A percentile compares a stretch with the other conserved stretches of the same genome.
Conservation (phyloP, 805 yeast genomes). For the Kazachstania africana region DNA sequence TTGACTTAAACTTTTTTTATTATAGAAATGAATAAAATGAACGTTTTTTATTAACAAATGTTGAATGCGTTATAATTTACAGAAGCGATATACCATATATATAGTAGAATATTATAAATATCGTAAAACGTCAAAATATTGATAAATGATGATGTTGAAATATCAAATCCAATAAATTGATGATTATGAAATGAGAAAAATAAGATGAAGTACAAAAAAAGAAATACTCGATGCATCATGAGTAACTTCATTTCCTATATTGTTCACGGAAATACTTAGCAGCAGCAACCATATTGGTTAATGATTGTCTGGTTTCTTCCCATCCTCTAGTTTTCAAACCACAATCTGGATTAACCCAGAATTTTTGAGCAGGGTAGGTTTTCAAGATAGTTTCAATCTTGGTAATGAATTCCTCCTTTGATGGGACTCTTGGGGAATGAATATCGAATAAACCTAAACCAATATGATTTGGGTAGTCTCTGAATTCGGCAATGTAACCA, state of each 20-base stretch:
- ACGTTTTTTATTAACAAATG: slow-evolving; percentile 17
- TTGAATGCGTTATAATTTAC: slow-evolving; percentile 28
- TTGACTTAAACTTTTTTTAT: background rate
- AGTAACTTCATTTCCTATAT: too few species aligned
- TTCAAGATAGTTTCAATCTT: slow-evolving; percentile 91
- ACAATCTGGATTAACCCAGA: slow-evolving; percentile 99
- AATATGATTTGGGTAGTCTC: slow-evolving; percentile 98
- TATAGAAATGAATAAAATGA: background rate
- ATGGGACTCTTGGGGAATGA: slow-evolving; percentile 99
- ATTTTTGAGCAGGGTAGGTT: slow-evolving; percentile 94
- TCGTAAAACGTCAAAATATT: too few species aligned
- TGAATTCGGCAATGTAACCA: slow-evolving; percentile 93
- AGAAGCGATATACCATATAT: slow-evolving; percentile 7
- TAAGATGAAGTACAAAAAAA: slow-evolving; percentile 29
- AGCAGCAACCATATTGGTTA: slow-evolving; percentile 98
- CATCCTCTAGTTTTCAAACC: slow-evolving; percentile 99
- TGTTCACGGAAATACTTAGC: slow-evolving; percentile 87
- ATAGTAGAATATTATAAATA: slow-evolving; percentile 4
- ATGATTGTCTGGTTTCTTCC: slow-evolving; percentile 91
- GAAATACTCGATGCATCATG: slow-evolving; percentile 8
- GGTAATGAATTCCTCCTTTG: slow-evolving; percentile 88
- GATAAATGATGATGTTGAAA: too few species aligned
- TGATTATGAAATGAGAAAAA: slow-evolving; percentile 1
- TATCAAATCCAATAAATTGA: too few species aligned
- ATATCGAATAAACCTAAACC: slow-evolving; percentile 98